phyloP scores from a whole-genome alignment of 108 stramenopile genomes.

The Cyclotella sp. region DNA sequence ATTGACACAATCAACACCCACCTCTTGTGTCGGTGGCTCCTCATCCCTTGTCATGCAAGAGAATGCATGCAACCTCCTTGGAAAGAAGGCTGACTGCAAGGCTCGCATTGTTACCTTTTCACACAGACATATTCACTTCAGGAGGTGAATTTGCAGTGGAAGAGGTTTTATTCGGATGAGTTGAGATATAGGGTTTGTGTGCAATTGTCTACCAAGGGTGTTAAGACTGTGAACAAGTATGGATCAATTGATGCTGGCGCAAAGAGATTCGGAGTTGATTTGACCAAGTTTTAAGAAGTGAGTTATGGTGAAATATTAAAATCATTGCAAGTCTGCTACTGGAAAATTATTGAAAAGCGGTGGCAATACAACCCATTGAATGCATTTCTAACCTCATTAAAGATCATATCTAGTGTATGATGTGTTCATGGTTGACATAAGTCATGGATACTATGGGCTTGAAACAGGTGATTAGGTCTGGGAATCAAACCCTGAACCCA shows the following conservation, averaged over 20 bases:
- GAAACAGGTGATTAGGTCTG: too few relatives aligned
- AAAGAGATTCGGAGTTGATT: constrained; percentile 91
- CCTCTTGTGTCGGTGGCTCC: constrained; percentile 8
- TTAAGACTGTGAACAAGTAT: constrained; percentile 96
- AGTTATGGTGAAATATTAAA: not conserved
- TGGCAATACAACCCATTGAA: too few relatives aligned
- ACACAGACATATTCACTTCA: constrained; percentile 93
- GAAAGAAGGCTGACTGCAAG: constrained; percentile 93
- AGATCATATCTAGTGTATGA: too few relatives aligned
- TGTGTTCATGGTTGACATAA: too few relatives aligned
- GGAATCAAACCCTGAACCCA: too few relatives aligned
- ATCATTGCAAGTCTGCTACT: not conserved
- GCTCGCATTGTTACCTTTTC: constrained; percentile 95
- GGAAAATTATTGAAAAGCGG: not conserved
- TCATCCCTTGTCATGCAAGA: constrained; percentile 81
- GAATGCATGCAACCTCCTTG: constrained; percentile 88
- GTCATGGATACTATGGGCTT: too few relatives aligned
- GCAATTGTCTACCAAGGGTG: constrained; percentile 93
- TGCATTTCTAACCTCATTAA: too few relatives aligned
- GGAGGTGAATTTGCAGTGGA: constrained; percentile 92
- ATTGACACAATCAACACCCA: constrained; percentile 22
- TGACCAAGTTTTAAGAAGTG: constrained; percentile 79
- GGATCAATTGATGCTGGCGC: constrained; percentile 92
- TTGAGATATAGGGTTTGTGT: constrained; percentile 81
- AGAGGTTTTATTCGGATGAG: constrained; percentile 86